Percentiles rank a stretch among this genome's conserved stretches.
These are phyloP conservation scores for Antitrichia curtipendula DNA, from an alignment of 225 moss, liverwort and hornwort species.

Conservation along the genomic window DNA sequence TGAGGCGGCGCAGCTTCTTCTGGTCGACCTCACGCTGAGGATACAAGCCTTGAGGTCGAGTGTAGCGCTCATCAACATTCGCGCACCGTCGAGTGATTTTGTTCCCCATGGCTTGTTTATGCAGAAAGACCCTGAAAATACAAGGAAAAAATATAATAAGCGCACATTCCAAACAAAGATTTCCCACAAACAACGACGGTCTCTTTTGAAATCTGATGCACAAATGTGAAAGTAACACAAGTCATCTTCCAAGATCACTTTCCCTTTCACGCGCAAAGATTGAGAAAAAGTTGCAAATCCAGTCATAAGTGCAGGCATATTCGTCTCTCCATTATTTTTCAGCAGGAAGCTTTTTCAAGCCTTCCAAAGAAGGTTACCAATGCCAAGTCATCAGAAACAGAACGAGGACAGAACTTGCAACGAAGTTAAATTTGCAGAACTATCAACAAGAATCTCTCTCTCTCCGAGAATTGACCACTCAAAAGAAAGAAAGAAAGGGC, in stretches of 20 bases:
- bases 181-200: background rate
- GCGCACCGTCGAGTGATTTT: conserved; percentile 39
- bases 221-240: background rate
- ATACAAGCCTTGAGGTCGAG: conserved; percentile 48
- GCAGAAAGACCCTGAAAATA: background rate
- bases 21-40: conserved; percentile 36
- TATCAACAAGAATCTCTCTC: background rate
- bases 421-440: background rate
- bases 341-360: background rate
- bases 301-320: background rate
- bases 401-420: background rate
- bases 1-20: conserved; percentile 44
- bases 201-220: background rate
- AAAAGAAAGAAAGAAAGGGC: background rate
- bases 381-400: background rate
- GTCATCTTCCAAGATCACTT: background rate
- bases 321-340: background rate
- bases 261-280: background rate
- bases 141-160: background rate
- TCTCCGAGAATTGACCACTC: background rate
- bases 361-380: background rate
- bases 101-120: conserved; percentile 28
- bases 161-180: background rate
- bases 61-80: conserved; percentile 38
- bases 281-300: background rate